These are phyloP conservation scores for Venturia aucupariae DNA, from an alignment of 2,329 filamentous ascomycete species.

Conservation along the genomic window DNA sequence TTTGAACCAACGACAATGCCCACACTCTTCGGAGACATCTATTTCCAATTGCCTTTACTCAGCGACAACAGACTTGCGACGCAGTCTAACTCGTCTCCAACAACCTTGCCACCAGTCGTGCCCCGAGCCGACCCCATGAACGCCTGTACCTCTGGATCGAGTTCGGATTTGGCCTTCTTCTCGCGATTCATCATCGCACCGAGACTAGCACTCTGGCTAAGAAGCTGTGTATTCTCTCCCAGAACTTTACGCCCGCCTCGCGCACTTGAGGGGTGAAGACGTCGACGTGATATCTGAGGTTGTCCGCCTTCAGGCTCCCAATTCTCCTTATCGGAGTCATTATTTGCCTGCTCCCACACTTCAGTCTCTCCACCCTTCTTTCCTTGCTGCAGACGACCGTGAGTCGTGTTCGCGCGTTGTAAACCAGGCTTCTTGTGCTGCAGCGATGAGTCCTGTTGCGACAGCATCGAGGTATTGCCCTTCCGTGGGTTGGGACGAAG, in stretches of 20 bases:
- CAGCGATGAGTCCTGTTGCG: constrained; percentile 28
- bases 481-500: constrained; percentile 50
- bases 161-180: constrained; percentile 20
- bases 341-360: constrained; percentile 42
- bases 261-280: neutral
- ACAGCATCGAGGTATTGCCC: constrained; percentile 46
- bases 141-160: constrained; percentile 57
- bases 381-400: constrained; percentile 18
- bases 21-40: neutral
- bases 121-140: constrained; percentile 63
- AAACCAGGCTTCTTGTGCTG: constrained; percentile 28
- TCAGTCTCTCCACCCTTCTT: constrained; percentile 18
- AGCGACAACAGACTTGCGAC: constrained; percentile 81
- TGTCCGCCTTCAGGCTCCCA: constrained; percentile 46
- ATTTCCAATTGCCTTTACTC: constrained; percentile 80
- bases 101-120: constrained; percentile 38
- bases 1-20: neutral
- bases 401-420: constrained; percentile 27
- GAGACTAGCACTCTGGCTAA: constrained; percentile 30
- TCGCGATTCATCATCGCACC: constrained; percentile 26
- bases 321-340: constrained; percentile 94
- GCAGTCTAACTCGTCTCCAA: constrained; percentile 72
- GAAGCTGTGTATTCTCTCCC: constrained; percentile 36
- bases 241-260: constrained; percentile 31
- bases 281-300: constrained; percentile 21